phyloP scores from a whole-genome alignment of 805 yeast species.

The Blastobotrys americana region DNA sequence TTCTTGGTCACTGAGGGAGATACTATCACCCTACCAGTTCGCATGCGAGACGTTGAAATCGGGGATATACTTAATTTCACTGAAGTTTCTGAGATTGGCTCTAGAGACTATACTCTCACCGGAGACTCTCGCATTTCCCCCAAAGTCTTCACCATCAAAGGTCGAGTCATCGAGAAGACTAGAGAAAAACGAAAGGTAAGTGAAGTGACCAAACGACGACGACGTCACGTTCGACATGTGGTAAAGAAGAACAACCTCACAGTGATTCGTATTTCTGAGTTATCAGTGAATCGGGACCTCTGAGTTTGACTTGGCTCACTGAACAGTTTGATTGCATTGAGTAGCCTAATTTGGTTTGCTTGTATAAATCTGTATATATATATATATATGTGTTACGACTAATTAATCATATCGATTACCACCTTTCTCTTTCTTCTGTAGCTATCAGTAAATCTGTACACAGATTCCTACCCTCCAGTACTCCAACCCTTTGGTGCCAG shows the following conservation, averaged over 20 bases:
- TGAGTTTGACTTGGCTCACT: not conserved
- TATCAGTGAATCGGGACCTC: conserved; percentile 40
- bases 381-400: no score
- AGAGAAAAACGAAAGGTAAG: conserved; percentile 57
- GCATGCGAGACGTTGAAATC: conserved; percentile 64
- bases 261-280: conserved; percentile 65
- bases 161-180: conserved; percentile 66
- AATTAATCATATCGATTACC: no score
- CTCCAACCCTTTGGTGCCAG: no score
- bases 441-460: no score
- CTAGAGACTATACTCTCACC: conserved; percentile 67
- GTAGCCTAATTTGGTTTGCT: not conserved
- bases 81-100: conserved; percentile 76
- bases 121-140: conserved; percentile 47
- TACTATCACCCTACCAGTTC: conserved; percentile 67
- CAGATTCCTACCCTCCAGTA: no score
- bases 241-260: conserved; percentile 67
- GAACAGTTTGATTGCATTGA: not conserved
- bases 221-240: conserved; percentile 64
- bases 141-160: conserved; percentile 53
- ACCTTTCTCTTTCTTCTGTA: no score
- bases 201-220: conserved; percentile 72
- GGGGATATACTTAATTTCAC: conserved; percentile 76
- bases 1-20: conserved; percentile 91
- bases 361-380: not conserved